Conservation (phyloP, 768 basidiomycete genomes). For the Pulveroboletus sp. region DNA sequence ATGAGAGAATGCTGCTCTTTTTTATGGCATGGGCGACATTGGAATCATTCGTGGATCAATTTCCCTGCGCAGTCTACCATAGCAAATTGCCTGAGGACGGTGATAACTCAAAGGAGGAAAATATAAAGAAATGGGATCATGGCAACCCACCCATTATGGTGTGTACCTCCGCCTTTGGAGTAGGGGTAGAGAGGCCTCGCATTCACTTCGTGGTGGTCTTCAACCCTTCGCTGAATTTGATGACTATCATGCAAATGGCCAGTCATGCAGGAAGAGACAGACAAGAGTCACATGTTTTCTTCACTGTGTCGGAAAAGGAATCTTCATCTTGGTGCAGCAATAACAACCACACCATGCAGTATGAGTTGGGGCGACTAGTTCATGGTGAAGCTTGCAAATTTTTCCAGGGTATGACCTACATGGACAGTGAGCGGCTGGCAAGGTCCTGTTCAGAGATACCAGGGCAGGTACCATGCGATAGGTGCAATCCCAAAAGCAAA, state of each 20-base stretch:
- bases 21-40: not conserved
- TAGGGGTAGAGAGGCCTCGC: not conserved
- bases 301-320: not conserved
- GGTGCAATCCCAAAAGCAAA: too few species aligned
- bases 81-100: not conserved
- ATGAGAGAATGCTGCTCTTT: conserved; percentile 5
- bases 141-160: too few species aligned
- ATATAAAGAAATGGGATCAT: too few species aligned
- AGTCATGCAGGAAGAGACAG: conserved; percentile 4
- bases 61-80: not conserved
- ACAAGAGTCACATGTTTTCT: not conserved
- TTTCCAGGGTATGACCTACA: not conserved
- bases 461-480: too few species aligned
- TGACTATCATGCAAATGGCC: not conserved
- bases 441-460: too few species aligned
- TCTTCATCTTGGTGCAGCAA: not conserved
- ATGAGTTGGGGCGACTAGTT: not conserved
- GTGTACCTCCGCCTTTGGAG: conserved; percentile 1
- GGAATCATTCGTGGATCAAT: not conserved
- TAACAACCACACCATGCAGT: too few species aligned
- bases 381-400: not conserved
- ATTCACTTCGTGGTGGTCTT: not conserved
- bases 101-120: not conserved
- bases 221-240: too few species aligned
- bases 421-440: not conserved